Percentiles rank a stretch among this genome's conserved stretches.
Evolutionary conservation across 202 grass and related monocot species (phyloP).

Genomic region (Dendrocalamus latiflorus): DNA sequence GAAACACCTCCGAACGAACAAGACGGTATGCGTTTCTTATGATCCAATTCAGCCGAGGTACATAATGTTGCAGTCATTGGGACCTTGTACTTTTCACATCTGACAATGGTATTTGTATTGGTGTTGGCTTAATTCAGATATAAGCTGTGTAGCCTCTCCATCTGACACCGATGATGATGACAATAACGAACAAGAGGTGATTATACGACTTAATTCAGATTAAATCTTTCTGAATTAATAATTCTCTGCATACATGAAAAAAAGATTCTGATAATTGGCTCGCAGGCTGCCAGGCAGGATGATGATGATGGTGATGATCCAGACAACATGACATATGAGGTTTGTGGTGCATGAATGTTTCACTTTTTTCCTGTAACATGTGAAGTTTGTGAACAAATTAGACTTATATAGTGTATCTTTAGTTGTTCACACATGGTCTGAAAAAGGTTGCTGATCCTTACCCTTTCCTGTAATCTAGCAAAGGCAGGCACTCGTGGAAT

Average conservation of each 20-base stretch:
- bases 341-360: constrained; percentile 20
- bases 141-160: constrained; percentile 57
- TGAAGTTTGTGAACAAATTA: constrained; percentile 12
- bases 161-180: constrained; percentile 42
- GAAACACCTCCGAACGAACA: constrained; percentile 10
- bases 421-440: constrained; percentile 13
- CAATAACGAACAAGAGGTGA: constrained; percentile 46
- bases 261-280: constrained; percentile 9
- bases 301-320: constrained; percentile 39
- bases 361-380: neutral
- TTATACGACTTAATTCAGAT: neutral
- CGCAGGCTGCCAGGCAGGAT: constrained; percentile 45
- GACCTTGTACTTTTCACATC: neutral
- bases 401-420: neutral
- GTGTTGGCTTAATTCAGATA: constrained; percentile 60
- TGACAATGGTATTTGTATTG: neutral
- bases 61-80: neutral
- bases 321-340: constrained; percentile 86
- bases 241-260: neutral
- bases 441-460: constrained; percentile 8
- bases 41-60: neutral
- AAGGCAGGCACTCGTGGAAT: constrained; percentile 64
- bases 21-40: constrained; percentile 20
- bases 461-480: constrained; percentile 40
- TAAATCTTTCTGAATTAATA: neutral